Evolutionary conservation across 345 rosid genomes (phyloP).

Genomic region (Trapa incisa): DNA sequence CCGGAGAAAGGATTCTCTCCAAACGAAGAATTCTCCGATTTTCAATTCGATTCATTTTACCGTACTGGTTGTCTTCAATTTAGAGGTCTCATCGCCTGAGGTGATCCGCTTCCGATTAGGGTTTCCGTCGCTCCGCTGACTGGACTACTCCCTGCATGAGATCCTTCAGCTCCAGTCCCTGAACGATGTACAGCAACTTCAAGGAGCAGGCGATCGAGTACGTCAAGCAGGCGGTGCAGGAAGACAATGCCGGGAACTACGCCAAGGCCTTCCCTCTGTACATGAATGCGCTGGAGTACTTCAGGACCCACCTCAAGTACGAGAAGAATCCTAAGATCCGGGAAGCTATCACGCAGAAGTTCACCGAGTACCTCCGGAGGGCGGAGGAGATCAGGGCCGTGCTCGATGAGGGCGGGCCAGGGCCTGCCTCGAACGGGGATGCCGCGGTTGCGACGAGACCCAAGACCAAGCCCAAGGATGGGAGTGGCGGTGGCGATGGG

Average conservation of each 20-base stretch:
- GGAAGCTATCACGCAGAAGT: constrained; percentile 72
- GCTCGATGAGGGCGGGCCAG: constrained; percentile 73
- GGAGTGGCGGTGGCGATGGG: constrained; percentile 46
- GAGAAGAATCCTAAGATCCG: constrained; percentile 88
- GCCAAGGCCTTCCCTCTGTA: constrained; percentile 73
- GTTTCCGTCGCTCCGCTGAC: neutral
- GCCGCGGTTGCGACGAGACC: constrained; percentile 65
- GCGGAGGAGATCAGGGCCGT: constrained; percentile 94
- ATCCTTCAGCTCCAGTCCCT: neutral
- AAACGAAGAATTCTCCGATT: neutral
- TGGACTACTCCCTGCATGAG: neutral
- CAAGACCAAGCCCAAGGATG: constrained; percentile 76
- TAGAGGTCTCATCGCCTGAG: neutral
- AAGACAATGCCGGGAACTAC: constrained; percentile 87
- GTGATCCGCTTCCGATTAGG: neutral
- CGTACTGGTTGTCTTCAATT: neutral
- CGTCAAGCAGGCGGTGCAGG: constrained; percentile 83
- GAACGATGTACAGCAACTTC: constrained; percentile 81
- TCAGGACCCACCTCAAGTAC: constrained; percentile 86
- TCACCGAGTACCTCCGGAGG: constrained; percentile 84
- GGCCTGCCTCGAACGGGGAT: constrained; percentile 58
- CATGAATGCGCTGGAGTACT: constrained; percentile 93
- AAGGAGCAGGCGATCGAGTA: constrained; percentile 93
- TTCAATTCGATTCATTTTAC: neutral
- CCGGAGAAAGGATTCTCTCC: neutral